A percentile compares a stretch with the other conserved stretches of the same genome.
phyloP scores from a whole-genome alignment of 169 alveolate genomes.

The Amoebophrya sp. region DNA sequence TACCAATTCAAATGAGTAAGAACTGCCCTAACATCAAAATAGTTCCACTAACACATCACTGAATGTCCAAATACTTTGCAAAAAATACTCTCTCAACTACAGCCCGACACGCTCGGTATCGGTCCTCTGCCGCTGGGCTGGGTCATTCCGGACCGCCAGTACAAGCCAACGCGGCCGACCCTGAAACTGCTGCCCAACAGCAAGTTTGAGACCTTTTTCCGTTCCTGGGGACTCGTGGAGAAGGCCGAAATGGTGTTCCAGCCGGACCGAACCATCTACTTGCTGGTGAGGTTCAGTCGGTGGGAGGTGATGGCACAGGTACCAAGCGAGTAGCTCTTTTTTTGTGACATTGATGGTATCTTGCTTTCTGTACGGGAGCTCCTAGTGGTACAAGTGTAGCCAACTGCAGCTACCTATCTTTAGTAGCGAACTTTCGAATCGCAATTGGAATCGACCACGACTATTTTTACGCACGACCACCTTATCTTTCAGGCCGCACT shows the following conservation, averaged over 20 bases:
- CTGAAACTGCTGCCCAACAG: background rate
- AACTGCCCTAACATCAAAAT: no score
- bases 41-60: no score
- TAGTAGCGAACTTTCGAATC: no score
- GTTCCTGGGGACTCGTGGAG: background rate
- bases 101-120: background rate
- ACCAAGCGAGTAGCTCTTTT: no score
- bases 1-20: no score
- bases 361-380: background rate
- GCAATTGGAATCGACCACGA: no score
- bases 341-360: background rate
- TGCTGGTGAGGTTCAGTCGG: background rate
- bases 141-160: background rate
- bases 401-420: no score
- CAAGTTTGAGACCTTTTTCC: background rate
- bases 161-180: background rate
- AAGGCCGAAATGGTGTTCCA: background rate
- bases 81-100: no score
- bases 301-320: background rate
- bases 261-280: background rate
- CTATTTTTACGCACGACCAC: background rate
- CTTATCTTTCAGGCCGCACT: background rate
- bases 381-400: no score
- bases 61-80: no score
- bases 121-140: background rate